A percentile compares a stretch with the other conserved stretches of the same genome.
Evolutionary conservation across 1,284 basidiomycete genomes (phyloP).

Genomic region (Sparassis latifolia): DNA sequence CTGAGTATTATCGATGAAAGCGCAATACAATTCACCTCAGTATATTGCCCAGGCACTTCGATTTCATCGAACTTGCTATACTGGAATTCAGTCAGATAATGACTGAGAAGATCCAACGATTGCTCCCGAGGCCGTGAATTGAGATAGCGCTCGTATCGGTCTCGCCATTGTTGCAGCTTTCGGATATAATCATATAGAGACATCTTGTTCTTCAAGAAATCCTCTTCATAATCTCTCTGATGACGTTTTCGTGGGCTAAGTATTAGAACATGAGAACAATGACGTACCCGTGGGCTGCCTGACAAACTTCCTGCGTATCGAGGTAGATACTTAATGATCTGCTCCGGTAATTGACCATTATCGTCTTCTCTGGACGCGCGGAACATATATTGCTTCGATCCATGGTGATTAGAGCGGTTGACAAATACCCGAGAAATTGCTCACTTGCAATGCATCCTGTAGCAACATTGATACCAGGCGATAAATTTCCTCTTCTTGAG

Average conservation of each 20-base stretch:
- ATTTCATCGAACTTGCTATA: conserved; percentile 98
- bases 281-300: conserved; percentile 57
- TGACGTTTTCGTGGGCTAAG: not conserved
- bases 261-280: not conserved
- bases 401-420: not conserved
- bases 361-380: conserved; percentile 65
- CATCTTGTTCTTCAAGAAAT: conserved; percentile 82
- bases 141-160: conserved; percentile 83
- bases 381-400: conserved; percentile 59
- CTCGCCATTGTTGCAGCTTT: conserved; percentile 89
- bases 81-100: conserved; percentile 97
- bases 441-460: conserved; percentile 66
- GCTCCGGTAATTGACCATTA: conserved; percentile 64
- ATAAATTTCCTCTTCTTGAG: conserved; percentile 93
- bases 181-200: conserved; percentile 86
- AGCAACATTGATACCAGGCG: conserved; percentile 83
- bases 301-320: conserved; percentile 71
- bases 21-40: conserved; percentile 56
- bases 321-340: conserved; percentile 56
- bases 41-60: conserved; percentile 97
- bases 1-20: not conserved
- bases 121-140: conserved; percentile 82
- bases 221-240: conserved; percentile 86
- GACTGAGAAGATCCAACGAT: conserved; percentile 86
- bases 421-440: conserved; percentile 4